phyloP scores from a whole-genome alignment of 495 filamentous ascomycete genomes.

The Tuber melanosporum region DNA sequence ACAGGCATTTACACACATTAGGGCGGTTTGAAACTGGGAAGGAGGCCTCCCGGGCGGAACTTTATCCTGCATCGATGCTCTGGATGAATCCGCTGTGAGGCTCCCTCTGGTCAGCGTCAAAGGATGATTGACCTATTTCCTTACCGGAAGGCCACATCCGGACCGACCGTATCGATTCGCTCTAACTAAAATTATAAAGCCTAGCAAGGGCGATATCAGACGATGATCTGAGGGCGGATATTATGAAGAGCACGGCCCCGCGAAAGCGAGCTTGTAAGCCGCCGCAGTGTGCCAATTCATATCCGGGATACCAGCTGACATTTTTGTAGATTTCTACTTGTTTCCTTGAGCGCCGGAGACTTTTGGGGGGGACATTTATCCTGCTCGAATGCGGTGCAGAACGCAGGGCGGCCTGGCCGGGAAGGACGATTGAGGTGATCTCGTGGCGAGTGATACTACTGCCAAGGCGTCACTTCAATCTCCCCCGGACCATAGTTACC shows the following conservation, averaged over 20 bases:
- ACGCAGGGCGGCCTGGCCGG: neutral
- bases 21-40: neutral
- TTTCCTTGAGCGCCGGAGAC: neutral
- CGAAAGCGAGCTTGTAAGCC: neutral
- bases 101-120: neutral
- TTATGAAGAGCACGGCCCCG: neutral
- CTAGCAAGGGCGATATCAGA: constrained; percentile 2
- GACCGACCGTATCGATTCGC: neutral
- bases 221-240: neutral
- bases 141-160: neutral
- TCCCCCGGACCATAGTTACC: neutral
- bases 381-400: neutral
- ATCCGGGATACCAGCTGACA: neutral
- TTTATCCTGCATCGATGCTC: neutral
- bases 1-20: neutral
- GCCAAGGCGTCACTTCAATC: neutral
- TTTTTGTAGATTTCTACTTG: neutral
- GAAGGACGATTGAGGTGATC: neutral
- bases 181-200: neutral
- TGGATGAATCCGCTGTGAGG: neutral
- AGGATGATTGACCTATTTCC: neutral
- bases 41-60: neutral
- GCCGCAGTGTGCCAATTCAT: neutral
- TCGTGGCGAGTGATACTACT: neutral
- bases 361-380: neutral